Conservation (phyloP, 768 basidiomycete genomes). For the Boletellus sp. region DNA sequence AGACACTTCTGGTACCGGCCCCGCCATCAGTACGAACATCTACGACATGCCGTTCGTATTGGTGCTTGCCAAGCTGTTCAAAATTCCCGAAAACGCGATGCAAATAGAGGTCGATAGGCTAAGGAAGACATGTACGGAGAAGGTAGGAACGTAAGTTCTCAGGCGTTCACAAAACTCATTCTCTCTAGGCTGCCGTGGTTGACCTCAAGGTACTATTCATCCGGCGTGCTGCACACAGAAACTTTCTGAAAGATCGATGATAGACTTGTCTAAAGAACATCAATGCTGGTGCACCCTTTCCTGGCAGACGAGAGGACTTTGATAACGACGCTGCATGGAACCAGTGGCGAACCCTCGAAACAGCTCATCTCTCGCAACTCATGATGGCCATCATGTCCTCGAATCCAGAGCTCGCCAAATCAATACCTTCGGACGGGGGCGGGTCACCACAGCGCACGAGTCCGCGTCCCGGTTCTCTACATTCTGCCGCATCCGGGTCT, state of each 20-base stretch:
- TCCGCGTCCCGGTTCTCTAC: constrained; percentile 55
- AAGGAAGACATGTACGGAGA: constrained; percentile 66
- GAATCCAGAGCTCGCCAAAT: constrained; percentile 84
- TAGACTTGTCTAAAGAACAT: constrained; percentile 88
- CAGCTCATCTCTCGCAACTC: constrained; percentile 79
- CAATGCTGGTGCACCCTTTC: constrained; percentile 77
- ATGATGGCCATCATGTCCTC: constrained; percentile 83
- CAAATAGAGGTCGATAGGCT: constrained; percentile 73
- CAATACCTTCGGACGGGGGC: constrained; percentile 52
- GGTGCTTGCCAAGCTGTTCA: constrained; percentile 69
- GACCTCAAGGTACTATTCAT: constrained; percentile 72
- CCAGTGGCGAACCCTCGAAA: constrained; percentile 79
- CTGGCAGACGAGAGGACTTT: constrained; percentile 86
- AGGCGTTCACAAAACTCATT: background rate
- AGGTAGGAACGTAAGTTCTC: constrained; percentile 39
- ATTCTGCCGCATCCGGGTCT: constrained; percentile 40
- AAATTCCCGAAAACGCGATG: constrained; percentile 61
- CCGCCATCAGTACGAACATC: constrained; percentile 45
- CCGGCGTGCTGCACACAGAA: background rate
- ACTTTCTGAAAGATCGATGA: constrained; percentile 8
- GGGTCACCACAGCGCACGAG: constrained; percentile 20
- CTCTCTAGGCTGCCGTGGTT: constrained; percentile 66
- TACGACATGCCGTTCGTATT: constrained; percentile 75
- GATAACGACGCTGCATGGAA: constrained; percentile 77
- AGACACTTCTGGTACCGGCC: constrained; percentile 42